Evolutionary conservation across 768 basidiomycete species (phyloP).

Genomic region (Collybia mongolica): DNA sequence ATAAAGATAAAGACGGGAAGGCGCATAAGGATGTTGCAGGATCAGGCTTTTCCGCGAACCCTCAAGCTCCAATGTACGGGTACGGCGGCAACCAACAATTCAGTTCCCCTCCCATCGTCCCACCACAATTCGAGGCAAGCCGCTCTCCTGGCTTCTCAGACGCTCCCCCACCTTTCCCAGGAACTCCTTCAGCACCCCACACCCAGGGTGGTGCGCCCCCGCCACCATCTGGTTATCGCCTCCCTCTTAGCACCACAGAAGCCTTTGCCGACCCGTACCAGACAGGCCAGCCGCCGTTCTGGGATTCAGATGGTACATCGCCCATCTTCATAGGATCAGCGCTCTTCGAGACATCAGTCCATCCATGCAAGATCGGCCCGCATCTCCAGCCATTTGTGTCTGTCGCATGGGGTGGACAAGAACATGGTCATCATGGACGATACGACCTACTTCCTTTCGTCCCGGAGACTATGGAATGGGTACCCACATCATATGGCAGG

Average conservation of each 20-base stretch:
- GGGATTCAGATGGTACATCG: slow-evolving; percentile 54
- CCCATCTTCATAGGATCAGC: slow-evolving; percentile 77
- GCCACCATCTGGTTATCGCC: slow-evolving; percentile 67
- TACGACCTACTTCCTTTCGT: slow-evolving; percentile 77
- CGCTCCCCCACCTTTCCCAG: slow-evolving; percentile 7
- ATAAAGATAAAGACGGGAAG: slow-evolving; percentile 5
- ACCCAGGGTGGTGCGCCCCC: slow-evolving; percentile 17
- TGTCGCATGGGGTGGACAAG: slow-evolving; percentile 65
- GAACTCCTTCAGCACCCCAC: slow-evolving; percentile 2
- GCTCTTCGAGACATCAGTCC: slow-evolving; percentile 62
- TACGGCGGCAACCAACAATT: slow-evolving; percentile 5
- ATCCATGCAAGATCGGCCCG: slow-evolving; percentile 81
- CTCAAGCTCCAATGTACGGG: slow-evolving; percentile 4
- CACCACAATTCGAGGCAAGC: slow-evolving; percentile 15
- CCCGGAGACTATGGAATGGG: slow-evolving; percentile 71
- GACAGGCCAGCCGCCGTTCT: slow-evolving; percentile 49
- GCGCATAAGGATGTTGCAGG: slow-evolving; percentile 3
- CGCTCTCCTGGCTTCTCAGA: slow-evolving; percentile 1
- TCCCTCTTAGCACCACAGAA: slow-evolving; percentile 45
- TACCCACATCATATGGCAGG: slow-evolving; percentile 56
- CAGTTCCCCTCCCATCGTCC: slow-evolving; percentile 21
- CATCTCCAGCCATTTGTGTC: slow-evolving; percentile 47
- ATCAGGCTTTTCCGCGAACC: slow-evolving; percentile 6
- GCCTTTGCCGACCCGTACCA: slow-evolving; percentile 43
- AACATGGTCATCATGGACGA: slow-evolving; percentile 60